Evolutionary conservation across 108 stramenopile species (phyloP).

Genomic region (Skeletonema grethae): DNA sequence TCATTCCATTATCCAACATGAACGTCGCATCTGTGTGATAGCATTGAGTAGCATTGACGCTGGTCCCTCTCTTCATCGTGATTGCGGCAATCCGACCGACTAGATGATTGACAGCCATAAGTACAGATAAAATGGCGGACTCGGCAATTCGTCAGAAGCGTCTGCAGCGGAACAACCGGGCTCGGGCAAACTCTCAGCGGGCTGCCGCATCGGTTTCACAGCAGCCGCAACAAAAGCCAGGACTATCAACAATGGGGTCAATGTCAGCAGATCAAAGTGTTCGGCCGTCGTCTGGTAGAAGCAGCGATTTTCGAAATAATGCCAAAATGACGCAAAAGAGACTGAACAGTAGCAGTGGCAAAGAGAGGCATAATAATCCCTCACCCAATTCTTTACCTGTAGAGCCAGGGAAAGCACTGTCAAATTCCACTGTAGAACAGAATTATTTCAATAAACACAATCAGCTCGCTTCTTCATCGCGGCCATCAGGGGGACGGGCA

Average conservation of each 20-base stretch:
- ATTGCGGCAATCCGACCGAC: no score
- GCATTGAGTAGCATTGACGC: no score
- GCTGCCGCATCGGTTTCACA: background rate
- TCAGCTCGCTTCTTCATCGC: background rate
- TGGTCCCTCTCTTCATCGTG: no score
- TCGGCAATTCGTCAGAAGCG: background rate
- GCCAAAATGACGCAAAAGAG: background rate
- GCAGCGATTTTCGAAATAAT: background rate
- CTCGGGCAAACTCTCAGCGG: constrained; percentile 4
- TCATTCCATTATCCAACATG: no score
- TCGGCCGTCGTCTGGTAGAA: no score
- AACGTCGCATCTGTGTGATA: no score
- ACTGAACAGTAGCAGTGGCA: background rate
- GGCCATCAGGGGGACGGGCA: background rate
- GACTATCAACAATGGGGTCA: background rate
- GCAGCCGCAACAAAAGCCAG: background rate
- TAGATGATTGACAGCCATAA: background rate
- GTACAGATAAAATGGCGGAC: background rate
- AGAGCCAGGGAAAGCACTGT: background rate
- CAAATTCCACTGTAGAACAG: background rate
- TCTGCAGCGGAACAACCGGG: background rate
- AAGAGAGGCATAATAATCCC: background rate
- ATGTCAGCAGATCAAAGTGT: background rate
- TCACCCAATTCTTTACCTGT: background rate
- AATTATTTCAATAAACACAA: background rate